Evolutionary conservation across 129 eudicot species (phyloP).

Genomic region (Arctium lappa): DNA sequence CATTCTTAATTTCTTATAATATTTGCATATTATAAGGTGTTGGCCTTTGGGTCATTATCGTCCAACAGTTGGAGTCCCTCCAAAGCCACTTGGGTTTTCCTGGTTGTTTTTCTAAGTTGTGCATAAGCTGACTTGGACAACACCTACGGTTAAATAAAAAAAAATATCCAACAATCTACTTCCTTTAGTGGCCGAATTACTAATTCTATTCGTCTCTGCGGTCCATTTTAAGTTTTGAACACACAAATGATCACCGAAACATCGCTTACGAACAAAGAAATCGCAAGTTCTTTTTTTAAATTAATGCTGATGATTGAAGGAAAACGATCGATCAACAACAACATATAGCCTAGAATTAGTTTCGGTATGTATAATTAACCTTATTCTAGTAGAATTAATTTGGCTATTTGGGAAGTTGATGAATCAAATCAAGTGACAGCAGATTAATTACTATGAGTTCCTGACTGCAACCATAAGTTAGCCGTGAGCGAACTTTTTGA

Average conservation of each 20-base stretch:
- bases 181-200: neutral
- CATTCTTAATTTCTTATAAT: neutral
- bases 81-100: neutral
- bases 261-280: slow-evolving; percentile 14
- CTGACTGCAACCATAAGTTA: neutral
- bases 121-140: neutral
- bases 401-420: slow-evolving; percentile 13
- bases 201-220: neutral
- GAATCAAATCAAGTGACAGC: slow-evolving; percentile 20
- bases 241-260: slow-evolving; percentile 2
- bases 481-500: neutral
- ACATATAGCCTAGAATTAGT: neutral
- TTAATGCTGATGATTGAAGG: slow-evolving; percentile 6
- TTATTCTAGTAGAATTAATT: neutral
- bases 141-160: neutral
- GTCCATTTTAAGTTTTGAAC: neutral
- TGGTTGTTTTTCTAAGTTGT: neutral
- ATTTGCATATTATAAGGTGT: neutral
- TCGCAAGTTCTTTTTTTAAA: slow-evolving; percentile 1
- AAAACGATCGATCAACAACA: slow-evolving; percentile 13
- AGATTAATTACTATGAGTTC: neutral
- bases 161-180: neutral
- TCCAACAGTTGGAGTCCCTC: neutral
- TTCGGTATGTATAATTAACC: neutral
- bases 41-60: neutral